Base-by-base conservation (phyloP, 805 yeast genomes). In the Metschnikowia similis region DNA sequence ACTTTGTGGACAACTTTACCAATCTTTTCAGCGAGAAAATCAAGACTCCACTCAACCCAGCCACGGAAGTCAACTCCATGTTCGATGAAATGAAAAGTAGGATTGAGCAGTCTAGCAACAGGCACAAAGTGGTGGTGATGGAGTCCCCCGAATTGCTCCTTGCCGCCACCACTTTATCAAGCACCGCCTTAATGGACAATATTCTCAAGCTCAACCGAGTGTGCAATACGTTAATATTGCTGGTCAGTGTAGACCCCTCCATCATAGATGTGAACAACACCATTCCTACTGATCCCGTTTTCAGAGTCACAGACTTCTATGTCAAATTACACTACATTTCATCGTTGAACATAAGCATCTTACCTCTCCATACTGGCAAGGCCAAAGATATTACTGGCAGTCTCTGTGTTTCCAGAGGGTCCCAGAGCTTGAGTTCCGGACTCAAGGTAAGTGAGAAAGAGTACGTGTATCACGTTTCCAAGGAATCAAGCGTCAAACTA, bases 371-470 rank as follows among this genome's bases (percentile, higher is more conserved):
- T 3, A 88, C 96, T 0, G 96, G 96, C 0, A 74, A 89, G 57
- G 96, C 96, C 0, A 80, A 79, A 41, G 96, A 89, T 62, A 79
- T 87, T 2, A 85, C 96, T 0, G 96, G 96, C 1, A 74, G 84
- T 4, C 61, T 89, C 37, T 72, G 79, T 0, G 74, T 89, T 0
- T 66, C 83, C 0, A 70, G 68, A 45, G 96, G 96, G 0, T 71
- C 82, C 2, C 51, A 72, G 2, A 66, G 75, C 3, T 40, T 60
- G 0, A 56, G 56, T 2, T 29, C 47, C 29, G 37, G 29, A 8
- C 47, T 55, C 27, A 48, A 48, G 29, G 74, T 82, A 0, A 55
- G 63, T 2, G 92, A 87, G 59, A 81, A 75, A 54, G 89, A 85
- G 56, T 85, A 84, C 59, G 67, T 84, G 29, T 87, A 80, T 61